Evolutionary conservation across 352 stramenopile species (phyloP).

Genomic region (Aphanomyces euteiches): DNA sequence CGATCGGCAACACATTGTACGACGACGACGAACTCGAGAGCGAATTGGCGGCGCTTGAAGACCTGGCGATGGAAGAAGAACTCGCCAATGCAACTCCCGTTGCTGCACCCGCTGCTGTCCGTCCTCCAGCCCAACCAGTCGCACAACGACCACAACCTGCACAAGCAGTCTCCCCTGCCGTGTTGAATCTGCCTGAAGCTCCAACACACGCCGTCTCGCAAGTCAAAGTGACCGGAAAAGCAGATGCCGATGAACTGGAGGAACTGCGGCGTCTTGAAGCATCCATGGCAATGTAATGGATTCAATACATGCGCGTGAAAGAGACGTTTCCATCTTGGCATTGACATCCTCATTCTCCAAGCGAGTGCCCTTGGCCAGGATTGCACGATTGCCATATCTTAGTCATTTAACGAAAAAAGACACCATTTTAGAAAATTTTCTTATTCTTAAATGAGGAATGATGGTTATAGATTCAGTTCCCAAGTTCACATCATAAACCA

Average conservation of each 20-base stretch:
- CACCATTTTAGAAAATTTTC: too few relatives aligned
- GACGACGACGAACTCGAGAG: slow-evolving; percentile 94
- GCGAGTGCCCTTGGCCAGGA: too few relatives aligned
- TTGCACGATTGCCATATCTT: too few relatives aligned
- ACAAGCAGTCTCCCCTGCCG: slow-evolving; percentile 14
- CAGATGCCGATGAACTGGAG: slow-evolving; percentile 81
- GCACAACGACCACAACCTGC: slow-evolving; percentile 28
- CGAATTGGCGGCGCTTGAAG: slow-evolving; percentile 91
- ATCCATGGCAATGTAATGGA: slow-evolving; percentile 72
- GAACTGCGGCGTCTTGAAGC: slow-evolving; percentile 79
- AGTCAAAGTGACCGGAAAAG: slow-evolving; percentile 63
- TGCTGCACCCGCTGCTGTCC: slow-evolving; percentile 31
- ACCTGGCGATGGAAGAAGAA: slow-evolving; percentile 89
- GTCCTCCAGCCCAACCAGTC: slow-evolving; percentile 31
- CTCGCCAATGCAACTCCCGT: slow-evolving; percentile 40
- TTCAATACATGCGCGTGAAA: too few relatives aligned
- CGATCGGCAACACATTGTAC: slow-evolving; percentile 89
- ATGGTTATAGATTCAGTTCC: too few relatives aligned
- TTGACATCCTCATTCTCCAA: too few relatives aligned
- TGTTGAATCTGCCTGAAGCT: slow-evolving; percentile 75
- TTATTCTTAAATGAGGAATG: too few relatives aligned
- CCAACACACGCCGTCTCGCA: slow-evolving; percentile 72
- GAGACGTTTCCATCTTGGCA: too few relatives aligned
- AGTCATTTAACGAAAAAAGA: too few relatives aligned
- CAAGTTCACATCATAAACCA: too few relatives aligned